phyloP scores from a whole-genome alignment of 2,329 filamentous ascomycete species.

The Drechslerella stenobrocha region DNA sequence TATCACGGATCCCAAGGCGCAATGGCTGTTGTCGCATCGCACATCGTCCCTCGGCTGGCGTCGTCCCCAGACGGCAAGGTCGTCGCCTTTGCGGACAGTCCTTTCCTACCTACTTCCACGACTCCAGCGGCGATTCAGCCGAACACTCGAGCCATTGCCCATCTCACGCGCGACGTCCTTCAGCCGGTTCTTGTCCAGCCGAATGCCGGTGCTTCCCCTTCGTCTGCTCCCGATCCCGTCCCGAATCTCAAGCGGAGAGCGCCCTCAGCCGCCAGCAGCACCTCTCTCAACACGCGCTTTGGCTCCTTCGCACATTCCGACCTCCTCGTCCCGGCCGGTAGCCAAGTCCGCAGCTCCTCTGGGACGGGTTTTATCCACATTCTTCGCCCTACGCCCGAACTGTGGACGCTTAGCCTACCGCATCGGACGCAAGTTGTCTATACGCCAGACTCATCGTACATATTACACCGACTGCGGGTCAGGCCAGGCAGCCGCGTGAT shows the following conservation, averaged over 20 bases:
- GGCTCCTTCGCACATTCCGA: slow-evolving; percentile 85
- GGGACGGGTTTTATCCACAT: slow-evolving; percentile 73
- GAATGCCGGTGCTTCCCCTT: neutral
- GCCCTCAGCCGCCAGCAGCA: slow-evolving; percentile 20
- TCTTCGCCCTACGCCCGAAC: slow-evolving; percentile 75
- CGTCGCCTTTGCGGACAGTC: slow-evolving; percentile 28
- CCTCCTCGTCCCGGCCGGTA: slow-evolving; percentile 67
- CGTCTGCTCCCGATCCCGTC: slow-evolving; percentile 28
- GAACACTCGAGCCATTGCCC: slow-evolving; percentile 37
- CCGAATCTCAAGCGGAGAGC: slow-evolving; percentile 41
- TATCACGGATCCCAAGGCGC: neutral
- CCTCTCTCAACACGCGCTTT: slow-evolving; percentile 82
- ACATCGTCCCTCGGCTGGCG: slow-evolving; percentile 2
- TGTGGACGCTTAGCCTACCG: slow-evolving; percentile 78
- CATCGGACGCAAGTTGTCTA: slow-evolving; percentile 86
- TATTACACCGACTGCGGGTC: slow-evolving; percentile 74
- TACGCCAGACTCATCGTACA: slow-evolving; percentile 82
- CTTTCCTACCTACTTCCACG: slow-evolving; percentile 27
- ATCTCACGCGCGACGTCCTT: slow-evolving; percentile 44
- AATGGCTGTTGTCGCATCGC: slow-evolving; percentile 32
- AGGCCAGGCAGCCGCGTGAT: slow-evolving; percentile 73
- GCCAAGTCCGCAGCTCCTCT: slow-evolving; percentile 49
- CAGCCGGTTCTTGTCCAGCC: slow-evolving; percentile 35
- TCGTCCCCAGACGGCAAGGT: slow-evolving; percentile 5
- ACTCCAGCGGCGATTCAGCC: slow-evolving; percentile 17